Conservation (phyloP, 345 rosid species). For the Adansonia digitata region DNA sequence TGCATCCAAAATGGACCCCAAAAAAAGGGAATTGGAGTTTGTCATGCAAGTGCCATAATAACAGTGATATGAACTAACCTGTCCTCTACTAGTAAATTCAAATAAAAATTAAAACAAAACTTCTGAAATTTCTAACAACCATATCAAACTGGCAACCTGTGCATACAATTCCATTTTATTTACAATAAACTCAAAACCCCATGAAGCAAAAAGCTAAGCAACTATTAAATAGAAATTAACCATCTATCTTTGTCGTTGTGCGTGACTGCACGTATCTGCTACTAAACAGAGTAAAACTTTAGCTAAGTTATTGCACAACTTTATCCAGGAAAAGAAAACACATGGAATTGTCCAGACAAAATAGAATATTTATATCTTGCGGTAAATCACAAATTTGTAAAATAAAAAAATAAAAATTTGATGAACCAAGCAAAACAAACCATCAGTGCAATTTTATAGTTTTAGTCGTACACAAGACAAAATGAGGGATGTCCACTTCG, state of each 20-base stretch:
- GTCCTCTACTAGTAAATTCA: neutral
- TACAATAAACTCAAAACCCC: neutral
- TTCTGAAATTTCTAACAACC: neutral
- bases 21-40: neutral
- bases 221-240: too few species aligned
- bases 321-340: neutral
- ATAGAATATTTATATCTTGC: too few species aligned
- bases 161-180: neutral
- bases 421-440: too few species aligned
- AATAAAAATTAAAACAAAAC: too few species aligned
- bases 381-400: too few species aligned
- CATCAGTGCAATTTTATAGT: too few species aligned
- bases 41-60: neutral
- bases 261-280: neutral
- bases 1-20: conserved; percentile 29
- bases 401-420: too few species aligned
- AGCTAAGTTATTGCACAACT: neutral
- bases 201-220: too few species aligned
- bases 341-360: neutral
- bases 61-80: neutral
- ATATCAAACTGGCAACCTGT: neutral
- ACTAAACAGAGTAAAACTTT: neutral
- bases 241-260: neutral
- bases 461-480: too few species aligned
- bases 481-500: too few species aligned